Percentiles rank a stretch among this genome's conserved stretches.
Evolutionary conservation across 1,139 yeast genomes (phyloP).

Genomic region (Protomyces inundatus): DNA sequence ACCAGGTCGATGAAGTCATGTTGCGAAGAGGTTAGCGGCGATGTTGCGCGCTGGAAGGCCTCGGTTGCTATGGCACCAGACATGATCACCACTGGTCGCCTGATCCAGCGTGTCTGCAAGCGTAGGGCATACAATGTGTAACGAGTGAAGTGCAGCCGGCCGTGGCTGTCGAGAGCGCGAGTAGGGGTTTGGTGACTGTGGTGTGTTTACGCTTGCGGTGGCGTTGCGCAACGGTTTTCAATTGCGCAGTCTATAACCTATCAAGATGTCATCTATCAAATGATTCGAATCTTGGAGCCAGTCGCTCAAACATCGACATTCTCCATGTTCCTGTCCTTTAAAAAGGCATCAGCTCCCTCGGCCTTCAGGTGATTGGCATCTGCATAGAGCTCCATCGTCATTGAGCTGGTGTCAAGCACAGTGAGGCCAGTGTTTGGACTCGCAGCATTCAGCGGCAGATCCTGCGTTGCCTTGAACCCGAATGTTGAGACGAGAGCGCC

Average conservation of each 20-base stretch:
- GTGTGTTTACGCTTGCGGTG: no score
- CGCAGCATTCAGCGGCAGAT: neutral
- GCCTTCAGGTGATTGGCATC: conserved; percentile 7
- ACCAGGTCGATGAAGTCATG: neutral
- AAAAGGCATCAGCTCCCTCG: neutral
- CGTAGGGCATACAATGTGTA: no score
- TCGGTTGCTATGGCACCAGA: no score
- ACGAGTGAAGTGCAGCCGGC: no score
- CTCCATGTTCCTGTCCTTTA: conserved; percentile 17
- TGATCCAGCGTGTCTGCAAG: no score
- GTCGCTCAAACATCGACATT: conserved; percentile 9
- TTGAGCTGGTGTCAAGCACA: conserved; percentile 6
- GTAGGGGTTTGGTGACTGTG: no score
- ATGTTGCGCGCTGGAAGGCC: no score
- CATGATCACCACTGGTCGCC: no score
- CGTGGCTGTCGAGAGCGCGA: no score
- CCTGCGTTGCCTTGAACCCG: conserved; percentile 1
- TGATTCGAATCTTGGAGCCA: neutral
- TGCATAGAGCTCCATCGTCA: conserved; percentile 15
- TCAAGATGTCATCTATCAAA: neutral
- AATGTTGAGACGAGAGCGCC: conserved; percentile 1
- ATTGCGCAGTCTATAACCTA: no score
- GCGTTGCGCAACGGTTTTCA: no score
- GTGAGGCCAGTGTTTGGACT: conserved; percentile 19
- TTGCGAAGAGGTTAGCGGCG: neutral